Base-by-base conservation (phyloP, 768 basidiomycete genomes). In the Naganishia antarctica region DNA sequence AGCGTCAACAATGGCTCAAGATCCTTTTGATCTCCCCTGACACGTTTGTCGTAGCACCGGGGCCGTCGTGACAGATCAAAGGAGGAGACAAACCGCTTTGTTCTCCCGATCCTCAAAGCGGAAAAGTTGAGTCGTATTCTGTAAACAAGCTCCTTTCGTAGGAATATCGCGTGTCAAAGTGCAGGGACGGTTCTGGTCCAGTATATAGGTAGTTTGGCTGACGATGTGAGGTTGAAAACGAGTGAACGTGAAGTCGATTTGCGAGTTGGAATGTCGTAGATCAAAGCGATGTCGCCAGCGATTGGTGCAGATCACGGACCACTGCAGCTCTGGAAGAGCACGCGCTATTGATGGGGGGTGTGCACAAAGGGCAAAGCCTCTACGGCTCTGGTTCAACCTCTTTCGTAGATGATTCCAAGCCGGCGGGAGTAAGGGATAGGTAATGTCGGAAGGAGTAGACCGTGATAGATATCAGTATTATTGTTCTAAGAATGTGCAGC, bases 51-150 rank as follows among this genome's bases (percentile, higher is more conserved):
- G 34, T 5, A 57, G 37, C 9, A 37, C 34, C 8, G n/a, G 40
- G 21, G 23, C 31, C 32, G 53, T 26, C 13, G 32, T 9, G 26
- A 23, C 31, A 37, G 15, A 23, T 37, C 53, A 37, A 57, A 57
- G 53, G 53, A 57, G 23, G 53, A 29, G 34, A 37, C n/a, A 12
- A 7, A 40, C 32, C 53, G 34, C 53, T 51, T 51, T 51, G 29
- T 34, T 29, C 29, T 51, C n/a, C 34, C 34, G 53, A 40, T 34
- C 25, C 32, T 37, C 34, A 32, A 18, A 53, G 28, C 28, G 5
- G n/a, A 16, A 37, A 44, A 5, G 5, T 18, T 9, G 43, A 7
- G 43, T 44, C 18, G 43, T 11, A 6, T 5, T 44, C 43, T 7
- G n/a, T 44, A 44, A 44, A 44, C 43, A 44, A 12, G 43, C 13